Base-by-base conservation (phyloP, 768 basidiomycete species). In the Suillus weaverae region DNA sequence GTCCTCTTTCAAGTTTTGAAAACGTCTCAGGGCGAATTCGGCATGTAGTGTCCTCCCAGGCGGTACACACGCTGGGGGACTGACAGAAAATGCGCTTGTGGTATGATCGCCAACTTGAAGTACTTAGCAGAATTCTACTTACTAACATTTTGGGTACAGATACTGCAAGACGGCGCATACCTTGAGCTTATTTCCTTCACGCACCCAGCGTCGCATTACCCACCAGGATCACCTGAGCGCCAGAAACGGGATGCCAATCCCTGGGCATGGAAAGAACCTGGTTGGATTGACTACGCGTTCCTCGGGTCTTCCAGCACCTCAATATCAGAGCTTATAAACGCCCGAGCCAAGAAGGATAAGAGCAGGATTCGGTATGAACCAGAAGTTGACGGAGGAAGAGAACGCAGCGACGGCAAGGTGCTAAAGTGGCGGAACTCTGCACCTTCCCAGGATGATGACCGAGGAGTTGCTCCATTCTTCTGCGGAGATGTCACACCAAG, bases 401-500 rank as follows among this genome's bases (percentile, higher is more conserved):
- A 74, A 41, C 79, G 86, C 32, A 74, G 80, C 0, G 88, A 90
- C 63, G 89, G 89, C 2, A 75, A 78, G 39, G 74, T 80, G 14
- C 66, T 92, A 54, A 73, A 84, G 69, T 91, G 90, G 89, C 70
- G 86, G 46, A 83, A 89, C 44, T 83, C 79, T 3, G 73, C 78
- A 4, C 79, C 87, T 1, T 67, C 66, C 7, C 65, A 70, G 60
- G 32, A 43, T 13, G 61, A 61, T 53, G 39, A 67, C 53, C 69
- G 74, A 13, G 82, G 83, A 2, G 68, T 70, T 1, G 72, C 87
- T 20, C 90, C 90, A 8, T 92, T 92, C 70, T 92, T 88, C 73
- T 92, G 91, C 69, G 88, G 88, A 14, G 90, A 92, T 70, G 76
- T 90, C 3, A 90, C 89, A 4, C 84, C 88, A 3, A 77, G 90